Percentiles rank a stretch among this genome's conserved stretches.
phyloP scores from a whole-genome alignment of 2,329 filamentous ascomycete species.

The Gnomoniopsis smithogilvyi region DNA sequence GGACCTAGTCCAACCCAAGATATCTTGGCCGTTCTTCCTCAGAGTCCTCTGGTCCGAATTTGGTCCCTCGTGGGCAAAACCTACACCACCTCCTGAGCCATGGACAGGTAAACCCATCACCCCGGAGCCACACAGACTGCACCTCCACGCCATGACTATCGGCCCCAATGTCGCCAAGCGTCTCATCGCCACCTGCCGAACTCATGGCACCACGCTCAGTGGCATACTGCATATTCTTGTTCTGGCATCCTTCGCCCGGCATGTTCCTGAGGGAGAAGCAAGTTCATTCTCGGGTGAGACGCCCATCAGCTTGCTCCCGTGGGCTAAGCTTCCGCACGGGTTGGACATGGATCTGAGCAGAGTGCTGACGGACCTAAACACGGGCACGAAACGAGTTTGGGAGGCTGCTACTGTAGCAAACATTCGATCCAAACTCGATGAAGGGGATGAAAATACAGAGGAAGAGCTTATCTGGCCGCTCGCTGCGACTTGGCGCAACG shows the following conservation, averaged over 20 bases:
- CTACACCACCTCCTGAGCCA: conserved; percentile 20
- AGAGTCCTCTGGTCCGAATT: conserved; percentile 37
- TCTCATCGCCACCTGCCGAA: conserved; percentile 38
- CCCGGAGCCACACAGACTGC: conserved; percentile 33
- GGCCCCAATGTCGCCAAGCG: conserved; percentile 23
- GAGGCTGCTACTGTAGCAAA: conserved; percentile 21
- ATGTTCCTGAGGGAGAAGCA: conserved; percentile 31
- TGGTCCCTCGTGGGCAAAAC: conserved; percentile 36
- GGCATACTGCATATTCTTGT: conserved; percentile 45
- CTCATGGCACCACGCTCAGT: conserved; percentile 43
- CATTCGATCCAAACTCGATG: conserved; percentile 20
- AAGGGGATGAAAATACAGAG: conserved; percentile 16
- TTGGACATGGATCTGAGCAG: conserved; percentile 27
- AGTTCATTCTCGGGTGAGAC: conserved; percentile 35
- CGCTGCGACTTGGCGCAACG: conserved; percentile 32
- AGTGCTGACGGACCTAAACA: conserved; percentile 39
- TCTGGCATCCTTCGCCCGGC: conserved; percentile 36
- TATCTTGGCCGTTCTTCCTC: conserved; percentile 38
- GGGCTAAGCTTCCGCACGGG: conserved; percentile 23
- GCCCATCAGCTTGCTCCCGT: conserved; percentile 43
- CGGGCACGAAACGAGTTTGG: conserved; percentile 31
- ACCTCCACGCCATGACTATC: conserved; percentile 36
- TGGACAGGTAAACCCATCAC: conserved; percentile 39
- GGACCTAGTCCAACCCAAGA: conserved; percentile 35
- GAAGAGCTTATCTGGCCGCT: conserved; percentile 39